Conservation (phyloP, 345 rosid species). For the Heritiera littoralis region DNA sequence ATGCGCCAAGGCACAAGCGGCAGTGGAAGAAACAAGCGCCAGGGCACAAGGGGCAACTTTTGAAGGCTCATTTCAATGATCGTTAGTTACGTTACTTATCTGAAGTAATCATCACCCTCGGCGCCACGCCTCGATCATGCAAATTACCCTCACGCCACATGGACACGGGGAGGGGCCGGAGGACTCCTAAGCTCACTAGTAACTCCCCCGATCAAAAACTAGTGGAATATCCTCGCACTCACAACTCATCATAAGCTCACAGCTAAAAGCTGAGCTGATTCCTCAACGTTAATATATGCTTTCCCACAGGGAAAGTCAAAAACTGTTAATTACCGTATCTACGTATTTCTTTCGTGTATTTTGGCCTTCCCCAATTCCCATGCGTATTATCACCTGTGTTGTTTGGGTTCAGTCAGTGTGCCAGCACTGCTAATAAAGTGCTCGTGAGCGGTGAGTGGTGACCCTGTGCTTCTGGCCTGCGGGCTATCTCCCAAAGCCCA, state of each 20-base stretch:
- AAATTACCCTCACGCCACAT: slow-evolving; percentile 23
- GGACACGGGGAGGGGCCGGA: neutral
- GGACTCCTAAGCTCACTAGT: neutral
- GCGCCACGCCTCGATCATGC: slow-evolving; percentile 65
- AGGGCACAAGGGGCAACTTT: slow-evolving; percentile 4
- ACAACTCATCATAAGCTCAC: neutral
- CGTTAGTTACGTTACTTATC: slow-evolving; percentile 24
- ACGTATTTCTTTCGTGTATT: neutral
- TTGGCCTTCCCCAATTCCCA: neutral
- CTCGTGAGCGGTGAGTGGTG: too few relatives aligned
- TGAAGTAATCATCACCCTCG: slow-evolving; percentile 35
- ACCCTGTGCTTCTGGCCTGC: too few relatives aligned
- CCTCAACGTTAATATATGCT: neutral
- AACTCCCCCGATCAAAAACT: neutral
- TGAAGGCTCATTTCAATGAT: slow-evolving; percentile 29
- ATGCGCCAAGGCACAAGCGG: too few relatives aligned
- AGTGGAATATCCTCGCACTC: neutral
- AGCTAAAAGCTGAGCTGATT: slow-evolving; percentile 3
- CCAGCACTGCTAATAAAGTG: too few relatives aligned
- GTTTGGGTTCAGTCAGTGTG: too few relatives aligned
- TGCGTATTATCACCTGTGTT: neutral
- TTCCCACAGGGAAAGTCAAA: neutral
- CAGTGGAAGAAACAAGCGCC: neutral
- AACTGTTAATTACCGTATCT: neutral
- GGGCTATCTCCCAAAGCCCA: too few relatives aligned